Evolutionary conservation across 257 asterid genomes (phyloP).

Genomic region (Hygrophila difformis): DNA sequence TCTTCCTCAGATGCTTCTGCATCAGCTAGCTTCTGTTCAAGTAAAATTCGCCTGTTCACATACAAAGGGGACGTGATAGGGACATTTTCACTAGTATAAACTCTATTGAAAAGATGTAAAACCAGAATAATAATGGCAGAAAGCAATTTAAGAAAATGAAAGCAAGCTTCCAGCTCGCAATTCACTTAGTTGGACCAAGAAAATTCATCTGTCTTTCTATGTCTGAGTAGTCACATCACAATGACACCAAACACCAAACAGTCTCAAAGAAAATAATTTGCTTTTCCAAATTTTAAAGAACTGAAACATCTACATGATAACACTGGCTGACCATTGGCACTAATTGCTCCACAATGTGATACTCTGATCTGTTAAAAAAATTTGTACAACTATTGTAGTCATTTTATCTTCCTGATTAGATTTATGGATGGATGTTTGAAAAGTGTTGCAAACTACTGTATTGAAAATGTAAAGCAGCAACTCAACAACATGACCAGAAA

Average conservation of each 20-base stretch:
- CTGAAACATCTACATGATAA: background rate
- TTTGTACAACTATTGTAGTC: background rate
- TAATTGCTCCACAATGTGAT: background rate
- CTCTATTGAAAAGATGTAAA: background rate
- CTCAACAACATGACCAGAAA: background rate
- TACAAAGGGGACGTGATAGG: background rate
- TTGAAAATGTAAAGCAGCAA: no score
- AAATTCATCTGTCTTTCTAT: background rate
- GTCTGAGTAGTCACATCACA: background rate
- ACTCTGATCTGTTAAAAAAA: no score
- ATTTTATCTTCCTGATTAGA: background rate
- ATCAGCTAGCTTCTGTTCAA: conserved; percentile 65
- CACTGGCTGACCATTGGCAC: background rate
- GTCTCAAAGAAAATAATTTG: background rate
- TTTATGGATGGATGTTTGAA: background rate
- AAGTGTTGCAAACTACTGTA: background rate
- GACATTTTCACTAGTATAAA: background rate
- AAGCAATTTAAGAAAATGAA: background rate
- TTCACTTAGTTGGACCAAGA: background rate
- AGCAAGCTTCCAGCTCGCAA: background rate
- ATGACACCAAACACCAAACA: background rate
- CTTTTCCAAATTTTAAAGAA: background rate
- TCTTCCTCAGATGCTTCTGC: conserved; percentile 79
- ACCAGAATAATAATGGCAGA: background rate
- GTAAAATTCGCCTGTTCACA: conserved; percentile 44